Conservation (phyloP, 2,329 filamentous ascomycete species). For the Dothiorella sarmentorum region DNA sequence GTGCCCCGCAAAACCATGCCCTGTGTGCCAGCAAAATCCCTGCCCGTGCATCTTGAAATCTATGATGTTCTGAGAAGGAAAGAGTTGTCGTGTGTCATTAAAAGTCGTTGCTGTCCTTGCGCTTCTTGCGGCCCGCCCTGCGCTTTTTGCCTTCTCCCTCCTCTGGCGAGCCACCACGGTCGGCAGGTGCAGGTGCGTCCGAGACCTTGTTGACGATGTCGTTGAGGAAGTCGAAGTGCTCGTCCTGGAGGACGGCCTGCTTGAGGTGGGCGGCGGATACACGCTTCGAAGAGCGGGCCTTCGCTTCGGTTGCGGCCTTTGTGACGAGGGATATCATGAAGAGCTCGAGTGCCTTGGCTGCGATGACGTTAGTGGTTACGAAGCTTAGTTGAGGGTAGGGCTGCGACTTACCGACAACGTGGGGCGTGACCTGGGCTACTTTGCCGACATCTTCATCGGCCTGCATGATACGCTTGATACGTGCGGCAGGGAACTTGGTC, state of each 20-base stretch:
- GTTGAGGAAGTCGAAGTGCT: slow-evolving; percentile 89
- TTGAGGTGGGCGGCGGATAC: slow-evolving; percentile 91
- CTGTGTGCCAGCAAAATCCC: neutral
- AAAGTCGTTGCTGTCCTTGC: slow-evolving; percentile 37
- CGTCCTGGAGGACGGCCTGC: slow-evolving; percentile 79
- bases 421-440: slow-evolving; percentile 94
- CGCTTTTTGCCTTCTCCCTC: slow-evolving; percentile 44
- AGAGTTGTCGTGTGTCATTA: slow-evolving; percentile 21
- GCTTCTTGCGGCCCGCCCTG: slow-evolving; percentile 40
- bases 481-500: slow-evolving; percentile 94
- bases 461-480: slow-evolving; percentile 99
- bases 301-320: slow-evolving; percentile 81
- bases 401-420: slow-evolving; percentile 68
- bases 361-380: neutral
- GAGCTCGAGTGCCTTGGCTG: slow-evolving; percentile 88
- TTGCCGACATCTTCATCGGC: slow-evolving; percentile 98
- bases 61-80: neutral
- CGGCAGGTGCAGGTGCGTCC: slow-evolving; percentile 50
- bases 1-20: slow-evolving; percentile 5
- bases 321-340: slow-evolving; percentile 96
- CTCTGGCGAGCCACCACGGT: slow-evolving; percentile 48
- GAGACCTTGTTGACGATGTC: slow-evolving; percentile 87
- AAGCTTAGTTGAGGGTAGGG: neutral
- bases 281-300: slow-evolving; percentile 78
- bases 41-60: neutral